These are phyloP conservation scores for Ophiocordyceps camponoti-saundersi DNA, from an alignment of 2,329 filamentous ascomycete genomes.

Conservation along the genomic window DNA sequence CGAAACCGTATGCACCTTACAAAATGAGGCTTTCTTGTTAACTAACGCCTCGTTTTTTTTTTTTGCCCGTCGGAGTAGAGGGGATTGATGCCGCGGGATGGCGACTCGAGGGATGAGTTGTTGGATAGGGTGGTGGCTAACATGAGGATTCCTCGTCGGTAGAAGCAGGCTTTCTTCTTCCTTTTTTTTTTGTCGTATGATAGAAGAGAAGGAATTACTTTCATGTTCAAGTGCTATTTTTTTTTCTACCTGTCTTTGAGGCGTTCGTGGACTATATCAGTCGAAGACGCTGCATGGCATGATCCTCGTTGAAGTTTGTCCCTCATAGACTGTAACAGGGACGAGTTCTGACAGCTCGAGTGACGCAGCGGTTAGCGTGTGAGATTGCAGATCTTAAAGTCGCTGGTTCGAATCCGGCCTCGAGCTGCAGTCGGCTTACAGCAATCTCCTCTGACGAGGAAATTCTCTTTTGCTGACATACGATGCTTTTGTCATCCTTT, in stretches of 20 bases:
- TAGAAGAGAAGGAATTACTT: too few species aligned
- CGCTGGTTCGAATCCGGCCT: constrained; percentile 8
- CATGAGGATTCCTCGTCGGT: constrained; percentile 19
- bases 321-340: background rate
- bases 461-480: constrained; percentile 1
- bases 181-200: background rate
- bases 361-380: constrained; percentile 8
- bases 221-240: too few species aligned
- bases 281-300: background rate
- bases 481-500: background rate
- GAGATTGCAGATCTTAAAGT: constrained; percentile 9
- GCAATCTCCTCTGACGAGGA: background rate
- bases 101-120: constrained; percentile 26
- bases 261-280: background rate
- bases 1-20: too few species aligned
- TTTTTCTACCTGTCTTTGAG: too few species aligned
- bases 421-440: constrained; percentile 4
- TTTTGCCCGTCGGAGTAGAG: constrained; percentile 17
- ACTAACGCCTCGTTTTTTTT: background rate
- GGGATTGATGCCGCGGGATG: constrained; percentile 25
- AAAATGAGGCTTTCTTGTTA: background rate
- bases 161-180: background rate
- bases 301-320: background rate
- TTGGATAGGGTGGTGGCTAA: constrained; percentile 29
- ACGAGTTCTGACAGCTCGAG: constrained; percentile 3